Conservation (phyloP, 371 early-diverging fungal species). For the Syncephalastrum racemosum region DNA sequence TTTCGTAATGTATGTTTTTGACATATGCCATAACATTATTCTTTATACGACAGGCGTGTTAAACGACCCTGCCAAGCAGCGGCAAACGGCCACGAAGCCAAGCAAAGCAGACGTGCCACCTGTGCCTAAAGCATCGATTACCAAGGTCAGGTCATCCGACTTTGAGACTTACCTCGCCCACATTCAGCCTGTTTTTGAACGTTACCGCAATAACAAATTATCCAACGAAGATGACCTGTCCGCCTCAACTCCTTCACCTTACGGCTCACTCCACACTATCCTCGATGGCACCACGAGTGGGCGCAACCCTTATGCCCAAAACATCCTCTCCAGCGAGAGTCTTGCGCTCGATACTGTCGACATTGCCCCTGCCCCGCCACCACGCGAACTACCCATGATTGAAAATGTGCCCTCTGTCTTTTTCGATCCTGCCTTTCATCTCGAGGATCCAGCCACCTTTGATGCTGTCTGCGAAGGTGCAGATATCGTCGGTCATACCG, state of each 20-base stretch:
- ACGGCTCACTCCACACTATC: constrained; percentile 20
- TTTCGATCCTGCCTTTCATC: constrained; percentile 79
- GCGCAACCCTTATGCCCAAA: constrained; percentile 60
- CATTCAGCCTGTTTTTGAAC: constrained; percentile 61
- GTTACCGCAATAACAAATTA: constrained; percentile 56
- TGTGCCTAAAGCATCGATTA: constrained; percentile 65
- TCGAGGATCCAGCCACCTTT: constrained; percentile 87
- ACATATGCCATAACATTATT: background rate
- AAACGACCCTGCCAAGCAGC: constrained; percentile 59
- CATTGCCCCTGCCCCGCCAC: constrained; percentile 20
- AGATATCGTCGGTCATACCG: constrained; percentile 47
- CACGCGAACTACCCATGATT: constrained; percentile 62
- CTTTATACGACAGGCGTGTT: constrained; percentile 48
- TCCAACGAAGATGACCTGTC: constrained; percentile 26
- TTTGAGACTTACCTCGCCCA: constrained; percentile 68
- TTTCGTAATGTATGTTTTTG: background rate
- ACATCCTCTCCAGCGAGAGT: constrained; percentile 42
- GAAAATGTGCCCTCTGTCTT: constrained; percentile 86
- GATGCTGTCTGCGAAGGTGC: constrained; percentile 75
- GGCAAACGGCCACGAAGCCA: constrained; percentile 42
- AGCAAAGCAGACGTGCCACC: constrained; percentile 67
- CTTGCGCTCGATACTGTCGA: constrained; percentile 34
- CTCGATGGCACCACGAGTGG: constrained; percentile 27
- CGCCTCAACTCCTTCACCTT: constrained; percentile 19
- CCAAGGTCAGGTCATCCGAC: constrained; percentile 58